Conservation (phyloP, 2,329 filamentous ascomycete species). For the Aspergillus candidus region DNA sequence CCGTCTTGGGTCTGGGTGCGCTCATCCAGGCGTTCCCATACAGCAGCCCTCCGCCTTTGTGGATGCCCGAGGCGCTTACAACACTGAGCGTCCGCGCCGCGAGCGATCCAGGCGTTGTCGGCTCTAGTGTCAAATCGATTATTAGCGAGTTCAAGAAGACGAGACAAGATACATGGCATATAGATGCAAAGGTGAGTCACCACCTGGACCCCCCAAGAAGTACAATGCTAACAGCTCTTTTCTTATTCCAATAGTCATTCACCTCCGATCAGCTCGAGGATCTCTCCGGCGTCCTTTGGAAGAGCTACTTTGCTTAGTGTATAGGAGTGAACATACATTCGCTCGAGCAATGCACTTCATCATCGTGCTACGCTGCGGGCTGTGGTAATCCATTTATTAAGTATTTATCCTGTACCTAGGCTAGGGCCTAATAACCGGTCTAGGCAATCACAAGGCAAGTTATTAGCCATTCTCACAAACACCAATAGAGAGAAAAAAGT, state of each 20-base stretch:
- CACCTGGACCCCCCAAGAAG: not conserved
- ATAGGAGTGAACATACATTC: slow-evolving; percentile 3
- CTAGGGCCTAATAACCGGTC: too few species aligned
- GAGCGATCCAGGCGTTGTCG: slow-evolving; percentile 83
- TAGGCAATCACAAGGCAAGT: too few species aligned
- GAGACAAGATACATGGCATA: slow-evolving; percentile 95
- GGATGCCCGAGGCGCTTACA: slow-evolving; percentile 91
- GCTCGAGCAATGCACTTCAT: not conserved
- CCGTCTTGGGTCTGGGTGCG: slow-evolving; percentile 83
- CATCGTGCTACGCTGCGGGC: not conserved
- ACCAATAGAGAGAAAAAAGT: too few species aligned
- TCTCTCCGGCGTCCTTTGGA: slow-evolving; percentile 93
- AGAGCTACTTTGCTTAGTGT: slow-evolving; percentile 89
- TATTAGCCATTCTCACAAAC: too few species aligned
- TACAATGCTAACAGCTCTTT: slow-evolving; percentile 2
- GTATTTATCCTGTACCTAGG: too few species aligned
- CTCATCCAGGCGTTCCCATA: slow-evolving; percentile 96
- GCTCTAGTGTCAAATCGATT: slow-evolving; percentile 90
- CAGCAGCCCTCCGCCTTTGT: slow-evolving; percentile 79
- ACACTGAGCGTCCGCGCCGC: slow-evolving; percentile 78
- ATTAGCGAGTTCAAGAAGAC: slow-evolving; percentile 99
- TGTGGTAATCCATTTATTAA: not conserved
- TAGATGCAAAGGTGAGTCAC: slow-evolving; percentile 83
- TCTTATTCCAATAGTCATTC: slow-evolving; percentile 56
- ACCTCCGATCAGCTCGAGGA: slow-evolving; percentile 90